Evolutionary conservation across 768 basidiomycete species (phyloP).

Genomic region (Gloeopeniophorella convolvens): DNA sequence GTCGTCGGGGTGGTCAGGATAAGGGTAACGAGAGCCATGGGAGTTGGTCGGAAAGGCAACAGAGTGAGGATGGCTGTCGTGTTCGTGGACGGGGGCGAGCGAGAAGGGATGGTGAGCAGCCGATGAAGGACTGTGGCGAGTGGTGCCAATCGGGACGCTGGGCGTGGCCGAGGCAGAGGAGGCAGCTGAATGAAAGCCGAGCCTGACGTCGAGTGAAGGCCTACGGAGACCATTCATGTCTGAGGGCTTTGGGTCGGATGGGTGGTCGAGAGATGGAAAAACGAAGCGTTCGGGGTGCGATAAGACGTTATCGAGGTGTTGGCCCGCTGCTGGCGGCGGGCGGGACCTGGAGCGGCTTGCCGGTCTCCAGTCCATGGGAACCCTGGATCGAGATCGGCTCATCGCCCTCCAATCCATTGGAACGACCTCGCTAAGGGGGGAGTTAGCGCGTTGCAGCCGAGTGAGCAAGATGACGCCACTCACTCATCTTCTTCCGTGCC

Average conservation of each 20-base stretch:
- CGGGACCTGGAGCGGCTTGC: constrained; percentile 73
- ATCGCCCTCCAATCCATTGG: constrained; percentile 93
- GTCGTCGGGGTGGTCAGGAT: constrained; percentile 4
- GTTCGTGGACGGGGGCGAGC: constrained; percentile 18
- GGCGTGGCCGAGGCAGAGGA: constrained; percentile 22
- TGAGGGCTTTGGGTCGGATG: constrained; percentile 26
- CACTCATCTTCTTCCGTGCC: constrained; percentile 68
- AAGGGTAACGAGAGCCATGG: constrained; percentile 13
- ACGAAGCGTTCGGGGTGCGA: constrained; percentile 19
- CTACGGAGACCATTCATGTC: constrained; percentile 41
- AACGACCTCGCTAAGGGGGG: constrained; percentile 41
- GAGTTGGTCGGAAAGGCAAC: neutral
- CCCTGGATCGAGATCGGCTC: constrained; percentile 84
- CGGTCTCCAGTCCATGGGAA: constrained; percentile 89
- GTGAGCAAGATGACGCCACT: constrained; percentile 32
- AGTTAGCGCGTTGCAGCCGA: constrained; percentile 21
- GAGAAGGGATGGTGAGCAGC: constrained; percentile 11
- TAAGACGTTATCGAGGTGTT: constrained; percentile 24
- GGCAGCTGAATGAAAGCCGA: constrained; percentile 19
- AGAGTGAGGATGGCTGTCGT: constrained; percentile 2
- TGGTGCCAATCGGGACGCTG: constrained; percentile 25
- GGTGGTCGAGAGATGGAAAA: constrained; percentile 21
- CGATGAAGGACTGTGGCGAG: constrained; percentile 31
- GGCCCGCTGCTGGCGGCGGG: constrained; percentile 45
- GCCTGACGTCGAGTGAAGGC: constrained; percentile 19